Percentiles rank a stretch among this genome's conserved stretches.
These are phyloP conservation scores for Picea sitchensis DNA, from an alignment of 75 land plant species.

Conservation along the genomic window DNA sequence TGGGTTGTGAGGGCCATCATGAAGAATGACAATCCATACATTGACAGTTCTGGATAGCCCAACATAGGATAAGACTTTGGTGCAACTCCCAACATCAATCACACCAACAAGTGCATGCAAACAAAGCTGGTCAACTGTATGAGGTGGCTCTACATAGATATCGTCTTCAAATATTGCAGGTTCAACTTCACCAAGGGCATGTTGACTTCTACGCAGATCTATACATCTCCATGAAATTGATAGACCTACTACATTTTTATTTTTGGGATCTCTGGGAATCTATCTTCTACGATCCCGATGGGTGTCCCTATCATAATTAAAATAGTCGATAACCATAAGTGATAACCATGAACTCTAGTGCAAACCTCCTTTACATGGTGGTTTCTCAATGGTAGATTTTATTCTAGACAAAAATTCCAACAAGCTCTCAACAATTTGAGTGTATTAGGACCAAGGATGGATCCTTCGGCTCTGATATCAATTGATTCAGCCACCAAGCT, in stretches of 20 bases:
- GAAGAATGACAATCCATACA: constrained; percentile 27
- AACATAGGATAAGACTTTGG: constrained; percentile 59
- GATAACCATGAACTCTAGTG: too few species aligned
- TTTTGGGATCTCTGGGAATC: constrained; percentile 72
- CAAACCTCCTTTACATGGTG: too few species aligned
- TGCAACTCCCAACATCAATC: constrained; percentile 76
- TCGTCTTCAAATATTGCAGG: constrained; percentile 78
- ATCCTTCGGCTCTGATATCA: too few species aligned
- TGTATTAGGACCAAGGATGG: too few species aligned
- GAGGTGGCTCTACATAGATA: constrained; percentile 60
- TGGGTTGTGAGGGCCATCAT: too few species aligned
- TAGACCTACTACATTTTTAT: constrained; percentile 34
- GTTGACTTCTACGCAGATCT: constrained; percentile 36
- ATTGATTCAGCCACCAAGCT: too few species aligned
- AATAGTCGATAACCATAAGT: too few species aligned
- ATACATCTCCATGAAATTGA: constrained; percentile 35
- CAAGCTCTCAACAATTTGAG: too few species aligned
- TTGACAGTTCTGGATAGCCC: constrained; percentile 52
- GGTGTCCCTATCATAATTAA: too few species aligned
- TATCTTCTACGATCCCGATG: too few species aligned
- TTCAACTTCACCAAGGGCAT: constrained; percentile 73
- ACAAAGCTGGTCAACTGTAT: constrained; percentile 58
- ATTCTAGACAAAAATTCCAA: too few species aligned
- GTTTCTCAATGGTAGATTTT: too few species aligned
- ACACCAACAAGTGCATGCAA: constrained; percentile 59